Evolutionary conservation across 768 basidiomycete genomes (phyloP), one percentile per base, ranked within the genome.

Genomic region (Omphalotus guepiniiformis): DNA sequence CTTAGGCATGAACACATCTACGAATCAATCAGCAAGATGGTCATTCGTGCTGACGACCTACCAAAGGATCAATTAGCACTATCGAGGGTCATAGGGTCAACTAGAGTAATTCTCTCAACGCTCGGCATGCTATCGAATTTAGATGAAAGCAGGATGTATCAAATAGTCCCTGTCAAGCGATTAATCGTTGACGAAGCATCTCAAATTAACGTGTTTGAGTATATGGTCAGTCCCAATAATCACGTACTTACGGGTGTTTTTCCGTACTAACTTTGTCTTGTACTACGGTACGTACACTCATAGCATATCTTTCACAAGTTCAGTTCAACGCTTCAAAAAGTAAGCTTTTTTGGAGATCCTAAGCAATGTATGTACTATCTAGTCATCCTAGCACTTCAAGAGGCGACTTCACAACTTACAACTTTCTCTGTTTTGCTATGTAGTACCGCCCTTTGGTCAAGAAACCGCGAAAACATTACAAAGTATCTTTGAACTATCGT

Each of bases 121-220:
- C 50, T 80, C 19, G 68, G 72, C 47, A 76, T 75, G 70, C 63
- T 80, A 6, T 76, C 74, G 3, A 75, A 75, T 32, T 51, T 80
- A 15, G 56, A 62, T 11, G 42, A 55, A 0, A 62, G 63, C 12
- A 56, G 61, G 1, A 18, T 72, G 6, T 72, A 70, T 53, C 35
- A 57, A 0, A 26, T 71, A 3, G 57, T 75, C 2, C 75, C 75
- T 1, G 58, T 77, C 16, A 67, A 65, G 21, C 60, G 65, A n/a
- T 65, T 80, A 2, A 65, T 80, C n/a, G 62, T 80, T n/a, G 78
- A 80, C 47, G 77, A 80, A 57, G 78, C 75, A 2, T 77, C 75
- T 6, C 75, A 77, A 43, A 76, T 79, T 16, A 69, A 72, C 21
- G 57, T 68, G 3, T 71, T 70, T 25, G 74, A 76, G 22, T 78